Evolutionary conservation across 768 basidiomycete species (phyloP).

Genomic region (Pluteus cervinus): DNA sequence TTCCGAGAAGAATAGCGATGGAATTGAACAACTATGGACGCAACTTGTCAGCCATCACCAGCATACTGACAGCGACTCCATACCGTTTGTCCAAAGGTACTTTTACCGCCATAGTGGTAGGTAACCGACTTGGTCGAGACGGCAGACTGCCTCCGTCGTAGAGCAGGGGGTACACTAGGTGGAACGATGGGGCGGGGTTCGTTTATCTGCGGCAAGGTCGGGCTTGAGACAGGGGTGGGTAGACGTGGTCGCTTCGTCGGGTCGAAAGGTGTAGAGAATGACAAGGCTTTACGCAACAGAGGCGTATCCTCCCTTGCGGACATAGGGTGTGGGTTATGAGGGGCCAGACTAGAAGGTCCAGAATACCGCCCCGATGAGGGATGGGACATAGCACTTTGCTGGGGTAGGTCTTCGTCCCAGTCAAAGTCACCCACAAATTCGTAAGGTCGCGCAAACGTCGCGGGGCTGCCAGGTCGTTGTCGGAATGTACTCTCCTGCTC

Average conservation of each 20-base stretch:
- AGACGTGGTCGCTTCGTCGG: too few relatives aligned
- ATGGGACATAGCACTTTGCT: not conserved
- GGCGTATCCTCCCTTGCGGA: conserved; percentile 34
- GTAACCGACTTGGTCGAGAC: conserved; percentile 22
- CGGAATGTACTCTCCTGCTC: too few relatives aligned
- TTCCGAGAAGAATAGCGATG: conserved; percentile 79
- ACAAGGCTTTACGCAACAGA: conserved; percentile 31
- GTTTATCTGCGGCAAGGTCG: too few relatives aligned
- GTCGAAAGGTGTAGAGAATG: conserved; percentile 20
- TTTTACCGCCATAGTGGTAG: conserved; percentile 43
- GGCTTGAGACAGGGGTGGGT: too few relatives aligned
- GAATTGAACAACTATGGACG: conserved; percentile 74
- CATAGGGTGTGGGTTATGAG: too few relatives aligned
- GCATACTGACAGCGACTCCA: conserved; percentile 12
- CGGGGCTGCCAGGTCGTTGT: too few relatives aligned
- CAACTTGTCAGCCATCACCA: conserved; percentile 5
- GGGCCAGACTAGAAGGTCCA: too few relatives aligned
- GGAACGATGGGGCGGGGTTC: conserved; percentile 1
- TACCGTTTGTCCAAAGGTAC: conserved; percentile 72
- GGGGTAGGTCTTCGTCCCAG: conserved; percentile 27
- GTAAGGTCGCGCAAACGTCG: conserved; percentile 20
- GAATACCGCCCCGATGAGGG: not conserved
- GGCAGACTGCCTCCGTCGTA: conserved; percentile 14
- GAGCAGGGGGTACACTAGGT: not conserved
- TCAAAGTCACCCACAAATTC: conserved; percentile 22